These are phyloP conservation scores for Boechera retrofracta DNA, from an alignment of 345 rosid genomes.

Conservation along the genomic window DNA sequence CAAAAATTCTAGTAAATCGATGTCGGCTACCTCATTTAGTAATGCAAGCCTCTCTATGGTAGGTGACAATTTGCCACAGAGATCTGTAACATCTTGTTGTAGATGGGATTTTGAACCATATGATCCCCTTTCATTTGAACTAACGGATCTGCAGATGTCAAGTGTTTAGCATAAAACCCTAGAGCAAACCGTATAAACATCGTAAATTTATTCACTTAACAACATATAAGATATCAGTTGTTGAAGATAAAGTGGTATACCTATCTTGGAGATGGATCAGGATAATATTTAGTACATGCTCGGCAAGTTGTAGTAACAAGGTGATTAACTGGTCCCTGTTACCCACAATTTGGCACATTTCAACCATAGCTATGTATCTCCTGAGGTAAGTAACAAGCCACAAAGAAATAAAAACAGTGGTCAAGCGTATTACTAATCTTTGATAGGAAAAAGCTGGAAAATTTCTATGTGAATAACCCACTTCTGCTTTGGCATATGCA, in stretches of 20 bases:
- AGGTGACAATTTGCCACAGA: slow-evolving; percentile 70
- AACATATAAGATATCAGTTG: slow-evolving; percentile 13
- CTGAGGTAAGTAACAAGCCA: slow-evolving; percentile 49
- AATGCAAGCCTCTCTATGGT: slow-evolving; percentile 78
- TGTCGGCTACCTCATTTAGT: slow-evolving; percentile 71
- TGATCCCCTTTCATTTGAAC: slow-evolving; percentile 47
- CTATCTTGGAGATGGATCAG: slow-evolving; percentile 85
- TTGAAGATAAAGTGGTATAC: slow-evolving; percentile 46
- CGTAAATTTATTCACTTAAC: background rate
- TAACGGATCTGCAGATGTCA: slow-evolving; percentile 52
- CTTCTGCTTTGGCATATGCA: slow-evolving; percentile 6
- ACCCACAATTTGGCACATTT: slow-evolving; percentile 88
- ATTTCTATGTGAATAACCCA: slow-evolving; percentile 1
- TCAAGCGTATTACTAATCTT: slow-evolving; percentile 16
- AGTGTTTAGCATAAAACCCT: slow-evolving; percentile 6
- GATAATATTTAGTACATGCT: slow-evolving; percentile 73
- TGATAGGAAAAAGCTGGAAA: background rate
- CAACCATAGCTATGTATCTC: slow-evolving; percentile 94
- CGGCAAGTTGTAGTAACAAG: slow-evolving; percentile 75
- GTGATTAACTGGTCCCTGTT: slow-evolving; percentile 74
- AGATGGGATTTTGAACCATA: slow-evolving; percentile 53
- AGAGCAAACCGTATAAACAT: background rate
- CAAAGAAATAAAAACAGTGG: slow-evolving; percentile 23
- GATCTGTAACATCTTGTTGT: slow-evolving; percentile 52
- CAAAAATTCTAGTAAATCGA: background rate